Percentiles rank a stretch among this genome's conserved stretches.
phyloP scores from a whole-genome alignment of 1,284 basidiomycete genomes.

The Cryptococcus sp. region DNA sequence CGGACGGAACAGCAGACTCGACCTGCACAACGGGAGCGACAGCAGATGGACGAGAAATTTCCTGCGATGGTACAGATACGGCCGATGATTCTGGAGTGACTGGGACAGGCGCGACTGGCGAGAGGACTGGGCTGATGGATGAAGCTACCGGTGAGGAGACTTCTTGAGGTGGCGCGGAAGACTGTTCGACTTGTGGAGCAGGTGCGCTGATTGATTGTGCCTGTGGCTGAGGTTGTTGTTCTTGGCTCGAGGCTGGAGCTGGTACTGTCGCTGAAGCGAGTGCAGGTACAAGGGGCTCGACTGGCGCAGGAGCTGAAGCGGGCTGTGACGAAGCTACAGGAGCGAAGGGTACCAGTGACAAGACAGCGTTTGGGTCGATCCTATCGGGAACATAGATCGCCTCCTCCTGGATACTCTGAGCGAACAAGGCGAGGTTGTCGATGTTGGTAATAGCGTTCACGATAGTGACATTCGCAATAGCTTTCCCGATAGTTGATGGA shows the following conservation, averaged over 20 bases:
- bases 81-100: slow-evolving; percentile 10
- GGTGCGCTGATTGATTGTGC: not conserved
- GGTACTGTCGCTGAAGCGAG: not conserved
- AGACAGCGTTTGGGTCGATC: not conserved
- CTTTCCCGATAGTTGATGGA: not conserved
- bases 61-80: no score
- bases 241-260: not conserved
- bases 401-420: not conserved
- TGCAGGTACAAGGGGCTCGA: not conserved
- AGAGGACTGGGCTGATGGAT: not conserved
- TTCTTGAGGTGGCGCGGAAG: not conserved
- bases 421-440: not conserved
- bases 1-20: no score
- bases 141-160: not conserved
- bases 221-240: not conserved
- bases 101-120: slow-evolving; percentile 12
- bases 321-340: slow-evolving; percentile 4
- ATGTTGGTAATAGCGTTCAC: not conserved
- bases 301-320: not conserved
- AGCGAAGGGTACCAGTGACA: not conserved
- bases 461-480: not conserved
- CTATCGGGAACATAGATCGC: not conserved
- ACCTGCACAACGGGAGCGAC: slow-evolving; percentile 6
- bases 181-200: no score
- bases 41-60: slow-evolving; percentile 10